A percentile compares a stretch with the other conserved stretches of the same genome.
These are phyloP conservation scores for Nannochloris sp. DNA, from an alignment of 139 green algal genomes.

Conservation along the genomic window DNA sequence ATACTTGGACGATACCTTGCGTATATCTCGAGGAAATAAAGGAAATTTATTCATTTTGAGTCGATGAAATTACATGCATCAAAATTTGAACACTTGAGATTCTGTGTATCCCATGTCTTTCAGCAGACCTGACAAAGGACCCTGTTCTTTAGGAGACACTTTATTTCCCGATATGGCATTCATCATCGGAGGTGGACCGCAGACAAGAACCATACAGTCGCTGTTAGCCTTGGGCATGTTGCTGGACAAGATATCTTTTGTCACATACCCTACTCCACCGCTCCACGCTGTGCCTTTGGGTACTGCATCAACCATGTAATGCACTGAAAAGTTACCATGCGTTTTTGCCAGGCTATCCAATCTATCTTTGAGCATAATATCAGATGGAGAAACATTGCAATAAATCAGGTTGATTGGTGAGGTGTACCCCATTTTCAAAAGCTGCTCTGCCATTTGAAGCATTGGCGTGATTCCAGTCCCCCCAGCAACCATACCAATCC, in stretches of 20 bases:
- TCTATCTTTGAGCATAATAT: conserved; percentile 57
- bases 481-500: conserved; percentile 67
- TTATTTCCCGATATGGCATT: conserved; percentile 41
- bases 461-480: conserved; percentile 63
- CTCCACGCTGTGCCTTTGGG: conserved; percentile 15
- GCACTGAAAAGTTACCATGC: conserved; percentile 45
- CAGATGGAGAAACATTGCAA: conserved; percentile 45
- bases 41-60: conserved; percentile 53
- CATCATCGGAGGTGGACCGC: conserved; percentile 60
- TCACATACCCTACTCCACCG: conserved; percentile 33
- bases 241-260: conserved; percentile 34
- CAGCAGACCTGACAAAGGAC: conserved; percentile 52
- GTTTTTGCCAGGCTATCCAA: conserved; percentile 46
- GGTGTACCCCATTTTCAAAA: conserved; percentile 40
- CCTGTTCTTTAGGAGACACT: conserved; percentile 38
- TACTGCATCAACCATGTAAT: conserved; percentile 54
- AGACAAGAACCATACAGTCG: conserved; percentile 57
- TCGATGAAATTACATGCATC: not conserved
- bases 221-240: conserved; percentile 40
- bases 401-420: conserved; percentile 58
- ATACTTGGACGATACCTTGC: conserved; percentile 64
- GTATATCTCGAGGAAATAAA: conserved; percentile 55
- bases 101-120: conserved; percentile 63
- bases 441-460: conserved; percentile 55
- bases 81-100: conserved; percentile 35